A percentile compares a stretch with the other conserved stretches of the same genome.
Conservation (phyloP, 169 alveolate genomes). For the Cryptosporidium xiaoi region DNA sequence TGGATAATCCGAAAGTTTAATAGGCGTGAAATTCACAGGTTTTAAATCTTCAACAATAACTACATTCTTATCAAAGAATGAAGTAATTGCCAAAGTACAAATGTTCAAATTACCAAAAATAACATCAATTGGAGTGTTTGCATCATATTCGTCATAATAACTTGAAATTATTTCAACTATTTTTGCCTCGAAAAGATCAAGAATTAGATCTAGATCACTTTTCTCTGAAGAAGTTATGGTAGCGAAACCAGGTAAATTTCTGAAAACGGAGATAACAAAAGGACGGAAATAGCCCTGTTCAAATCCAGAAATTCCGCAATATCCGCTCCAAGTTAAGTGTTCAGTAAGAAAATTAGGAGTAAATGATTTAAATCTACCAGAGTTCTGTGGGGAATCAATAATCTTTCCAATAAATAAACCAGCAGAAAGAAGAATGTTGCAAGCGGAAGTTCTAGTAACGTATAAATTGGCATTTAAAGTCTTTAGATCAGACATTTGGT, state of each 20-base stretch:
- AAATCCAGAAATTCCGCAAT: conserved; percentile 20
- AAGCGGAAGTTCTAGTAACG: conserved; percentile 22
- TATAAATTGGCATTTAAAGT: background rate
- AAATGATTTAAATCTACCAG: background rate
- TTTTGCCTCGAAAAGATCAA: conserved; percentile 31
- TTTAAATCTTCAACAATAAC: conserved; percentile 4
- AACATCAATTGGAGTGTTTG: background rate
- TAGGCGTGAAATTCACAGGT: background rate
- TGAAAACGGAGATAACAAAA: background rate
- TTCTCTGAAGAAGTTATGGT: background rate
- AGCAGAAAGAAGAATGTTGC: conserved; percentile 12
- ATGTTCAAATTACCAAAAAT: background rate
- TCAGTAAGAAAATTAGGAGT: background rate
- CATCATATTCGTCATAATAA: background rate
- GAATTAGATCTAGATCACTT: background rate
- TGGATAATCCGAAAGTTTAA: background rate
- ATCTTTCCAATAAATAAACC: background rate
- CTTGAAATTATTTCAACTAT: background rate
- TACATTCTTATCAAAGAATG: background rate
- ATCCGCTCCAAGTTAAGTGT: conserved; percentile 1
- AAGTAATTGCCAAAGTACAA: conserved; percentile 9
- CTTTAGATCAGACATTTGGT: conserved; percentile 12
- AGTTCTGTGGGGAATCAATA: conserved; percentile 24
- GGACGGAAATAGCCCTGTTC: background rate
- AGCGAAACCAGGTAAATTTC: background rate